These are phyloP conservation scores for Chernovozyma sophiae-reginae DNA, from an alignment of 1,139 yeast genomes.

Conservation along the genomic window DNA sequence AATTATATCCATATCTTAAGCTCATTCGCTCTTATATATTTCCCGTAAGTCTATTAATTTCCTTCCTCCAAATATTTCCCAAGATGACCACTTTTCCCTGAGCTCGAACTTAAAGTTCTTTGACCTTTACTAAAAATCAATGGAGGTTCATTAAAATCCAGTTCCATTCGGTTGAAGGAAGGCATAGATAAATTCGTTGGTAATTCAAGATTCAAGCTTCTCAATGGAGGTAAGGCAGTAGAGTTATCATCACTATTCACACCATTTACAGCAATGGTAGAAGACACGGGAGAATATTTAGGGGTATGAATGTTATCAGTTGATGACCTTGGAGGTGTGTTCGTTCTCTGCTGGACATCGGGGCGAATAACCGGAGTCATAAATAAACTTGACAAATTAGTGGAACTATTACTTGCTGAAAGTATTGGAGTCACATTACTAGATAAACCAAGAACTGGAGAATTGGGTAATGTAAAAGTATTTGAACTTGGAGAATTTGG, in stretches of 20 bases:
- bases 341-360: slow-evolving; percentile 32
- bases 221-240: slow-evolving; percentile 40
- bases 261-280: neutral
- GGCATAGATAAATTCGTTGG: slow-evolving; percentile 37
- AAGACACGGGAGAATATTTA: slow-evolving; percentile 4
- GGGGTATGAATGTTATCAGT: slow-evolving; percentile 1
- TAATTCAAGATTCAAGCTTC: slow-evolving; percentile 48
- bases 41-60: slow-evolving; percentile 1
- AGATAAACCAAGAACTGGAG: slow-evolving; percentile 50
- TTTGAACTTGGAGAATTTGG: slow-evolving; percentile 46
- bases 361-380: slow-evolving; percentile 28
- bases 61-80: slow-evolving; percentile 15
- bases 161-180: slow-evolving; percentile 8
- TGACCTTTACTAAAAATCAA: slow-evolving; percentile 2
- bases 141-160: slow-evolving; percentile 6
- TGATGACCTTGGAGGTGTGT: slow-evolving; percentile 2
- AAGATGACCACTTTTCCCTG: slow-evolving; percentile 21
- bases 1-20: too few relatives aligned
- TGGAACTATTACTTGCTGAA: slow-evolving; percentile 42
- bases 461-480: slow-evolving; percentile 55
- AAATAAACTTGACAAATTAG: slow-evolving; percentile 36
- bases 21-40: too few relatives aligned
- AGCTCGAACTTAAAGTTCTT: slow-evolving; percentile 16
- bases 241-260: slow-evolving; percentile 2
- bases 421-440: slow-evolving; percentile 41